Conservation (phyloP, 495 filamentous ascomycete species). For the Penicillium desertorum region DNA sequence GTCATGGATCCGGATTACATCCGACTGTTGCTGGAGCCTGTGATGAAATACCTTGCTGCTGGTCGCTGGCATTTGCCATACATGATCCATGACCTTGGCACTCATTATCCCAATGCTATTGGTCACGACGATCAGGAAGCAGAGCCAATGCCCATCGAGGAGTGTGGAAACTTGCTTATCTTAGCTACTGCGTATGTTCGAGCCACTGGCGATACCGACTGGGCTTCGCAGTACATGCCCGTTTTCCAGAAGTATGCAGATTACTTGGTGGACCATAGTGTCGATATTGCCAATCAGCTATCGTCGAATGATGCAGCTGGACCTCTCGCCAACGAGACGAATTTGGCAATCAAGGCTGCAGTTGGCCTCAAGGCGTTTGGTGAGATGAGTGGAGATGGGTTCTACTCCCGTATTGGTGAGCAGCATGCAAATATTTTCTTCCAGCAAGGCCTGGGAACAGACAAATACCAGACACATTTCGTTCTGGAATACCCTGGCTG, state of each 20-base stretch:
- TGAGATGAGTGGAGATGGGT: constrained; percentile 33
- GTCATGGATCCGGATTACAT: constrained; percentile 51
- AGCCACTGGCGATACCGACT: constrained; percentile 43
- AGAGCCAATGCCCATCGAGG: constrained; percentile 51
- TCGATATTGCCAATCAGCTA: constrained; percentile 51
- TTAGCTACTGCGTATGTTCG: constrained; percentile 43
- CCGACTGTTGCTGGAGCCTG: constrained; percentile 49
- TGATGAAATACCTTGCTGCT: constrained; percentile 49
- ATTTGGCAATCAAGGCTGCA: constrained; percentile 57
- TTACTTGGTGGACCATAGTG: constrained; percentile 50
- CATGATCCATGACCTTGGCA: constrained; percentile 48
- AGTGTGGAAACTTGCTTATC: constrained; percentile 48
- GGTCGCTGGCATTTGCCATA: constrained; percentile 45
- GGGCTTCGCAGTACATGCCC: constrained; percentile 33
- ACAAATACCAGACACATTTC: constrained; percentile 45
- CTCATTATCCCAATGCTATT: constrained; percentile 49
- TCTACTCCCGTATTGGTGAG: constrained; percentile 44
- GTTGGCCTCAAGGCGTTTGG: constrained; percentile 54
- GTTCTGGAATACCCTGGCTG: constrained; percentile 40
- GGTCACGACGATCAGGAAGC: constrained; percentile 48
- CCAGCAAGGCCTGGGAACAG: constrained; percentile 36
- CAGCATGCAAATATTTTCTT: constrained; percentile 44
- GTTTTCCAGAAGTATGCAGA: constrained; percentile 49
- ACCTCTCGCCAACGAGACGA: constrained; percentile 53
- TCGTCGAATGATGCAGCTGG: constrained; percentile 57